Percentiles rank a stretch among this genome's conserved stretches.
Evolutionary conservation across 2,329 filamentous ascomycete genomes (phyloP).

Genomic region (Cladophialophora bantiana): DNA sequence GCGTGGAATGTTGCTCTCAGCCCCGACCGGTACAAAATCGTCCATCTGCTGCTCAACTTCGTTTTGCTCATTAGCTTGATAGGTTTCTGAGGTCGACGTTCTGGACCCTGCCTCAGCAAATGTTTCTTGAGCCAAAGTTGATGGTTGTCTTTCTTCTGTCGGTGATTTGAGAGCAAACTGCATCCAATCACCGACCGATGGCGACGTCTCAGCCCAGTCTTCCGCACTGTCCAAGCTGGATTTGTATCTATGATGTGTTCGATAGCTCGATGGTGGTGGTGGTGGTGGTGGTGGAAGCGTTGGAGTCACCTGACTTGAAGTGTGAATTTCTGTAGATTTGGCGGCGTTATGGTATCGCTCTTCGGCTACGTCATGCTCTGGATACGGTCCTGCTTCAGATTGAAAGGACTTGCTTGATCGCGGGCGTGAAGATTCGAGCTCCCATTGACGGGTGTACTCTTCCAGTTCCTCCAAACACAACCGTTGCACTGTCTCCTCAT

Average conservation of each 20-base stretch:
- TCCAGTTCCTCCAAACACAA: slow-evolving; percentile 61
- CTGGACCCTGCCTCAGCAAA: slow-evolving; percentile 10
- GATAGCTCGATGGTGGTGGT: slow-evolving; percentile 31
- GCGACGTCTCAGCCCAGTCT: slow-evolving; percentile 58
- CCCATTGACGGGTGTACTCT: slow-evolving; percentile 28
- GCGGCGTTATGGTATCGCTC: neutral
- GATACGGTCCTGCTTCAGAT: slow-evolving; percentile 8
- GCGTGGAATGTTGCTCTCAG: slow-evolving; percentile 30
- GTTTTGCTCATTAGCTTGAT: slow-evolving; percentile 3
- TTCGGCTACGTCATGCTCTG: neutral
- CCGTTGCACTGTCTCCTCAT: slow-evolving; percentile 61
- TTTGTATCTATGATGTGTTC: slow-evolving; percentile 43
- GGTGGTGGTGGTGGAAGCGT: slow-evolving; percentile 9
- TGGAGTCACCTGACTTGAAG: neutral
- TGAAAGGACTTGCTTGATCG: slow-evolving; percentile 20
- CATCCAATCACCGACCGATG: slow-evolving; percentile 59
- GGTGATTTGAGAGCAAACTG: slow-evolving; percentile 46
- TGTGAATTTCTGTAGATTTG: neutral
- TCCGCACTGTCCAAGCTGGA: slow-evolving; percentile 55
- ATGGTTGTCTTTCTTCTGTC: slow-evolving; percentile 23
- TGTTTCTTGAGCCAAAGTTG: slow-evolving; percentile 27
- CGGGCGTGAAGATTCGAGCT: slow-evolving; percentile 18
- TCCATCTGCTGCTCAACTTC: neutral
- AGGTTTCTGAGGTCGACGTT: neutral
- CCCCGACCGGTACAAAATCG: slow-evolving; percentile 3